A percentile compares a stretch with the other conserved stretches of the same genome.
phyloP scores from a whole-genome alignment of 2,329 filamentous ascomycete genomes.

The Fusarium sarcochroum region DNA sequence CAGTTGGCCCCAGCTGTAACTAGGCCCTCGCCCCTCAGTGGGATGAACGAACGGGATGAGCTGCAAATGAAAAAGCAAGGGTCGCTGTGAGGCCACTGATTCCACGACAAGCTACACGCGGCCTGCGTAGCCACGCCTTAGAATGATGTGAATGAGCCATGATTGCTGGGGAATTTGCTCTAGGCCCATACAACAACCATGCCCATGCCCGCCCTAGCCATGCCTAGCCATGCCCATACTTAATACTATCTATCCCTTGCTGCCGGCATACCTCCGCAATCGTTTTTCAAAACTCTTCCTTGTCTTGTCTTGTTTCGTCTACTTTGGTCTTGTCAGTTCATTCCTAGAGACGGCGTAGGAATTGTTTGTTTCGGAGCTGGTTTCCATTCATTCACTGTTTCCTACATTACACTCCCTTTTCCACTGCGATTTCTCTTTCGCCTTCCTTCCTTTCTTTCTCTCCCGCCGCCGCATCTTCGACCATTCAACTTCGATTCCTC shows the following conservation, averaged over 20 bases:
- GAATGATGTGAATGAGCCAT: constrained; percentile 29
- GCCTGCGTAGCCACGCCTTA: constrained; percentile 5
- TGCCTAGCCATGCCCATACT: constrained; percentile 24
- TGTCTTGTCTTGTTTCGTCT: constrained; percentile 33
- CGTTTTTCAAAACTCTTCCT: constrained; percentile 33
- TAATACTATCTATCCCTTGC: constrained; percentile 22
- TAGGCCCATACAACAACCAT: constrained; percentile 18
- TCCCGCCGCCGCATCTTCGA: constrained; percentile 15
- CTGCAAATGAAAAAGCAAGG: constrained; percentile 28
- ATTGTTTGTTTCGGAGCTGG: constrained; percentile 45
- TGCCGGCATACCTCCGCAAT: constrained; percentile 16
- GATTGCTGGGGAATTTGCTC: constrained; percentile 43
- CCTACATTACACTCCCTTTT: constrained; percentile 36
- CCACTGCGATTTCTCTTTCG: constrained; percentile 6
- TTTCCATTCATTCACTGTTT: constrained; percentile 27
- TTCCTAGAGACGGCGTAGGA: constrained; percentile 40
- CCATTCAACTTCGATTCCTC: constrained; percentile 32
- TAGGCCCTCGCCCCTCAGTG: constrained; percentile 23
- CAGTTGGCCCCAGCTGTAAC: constrained; percentile 29
- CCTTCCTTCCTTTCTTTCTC: constrained; percentile 19
- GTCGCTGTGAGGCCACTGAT: constrained; percentile 15
- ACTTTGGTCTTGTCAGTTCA: constrained; percentile 29
- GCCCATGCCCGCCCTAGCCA: too few species aligned
- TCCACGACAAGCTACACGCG: constrained; percentile 33
- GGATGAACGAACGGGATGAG: constrained; percentile 14